Base-by-base conservation (phyloP, 352 stramenopile genomes). In the Pythium diclinum region DNA sequence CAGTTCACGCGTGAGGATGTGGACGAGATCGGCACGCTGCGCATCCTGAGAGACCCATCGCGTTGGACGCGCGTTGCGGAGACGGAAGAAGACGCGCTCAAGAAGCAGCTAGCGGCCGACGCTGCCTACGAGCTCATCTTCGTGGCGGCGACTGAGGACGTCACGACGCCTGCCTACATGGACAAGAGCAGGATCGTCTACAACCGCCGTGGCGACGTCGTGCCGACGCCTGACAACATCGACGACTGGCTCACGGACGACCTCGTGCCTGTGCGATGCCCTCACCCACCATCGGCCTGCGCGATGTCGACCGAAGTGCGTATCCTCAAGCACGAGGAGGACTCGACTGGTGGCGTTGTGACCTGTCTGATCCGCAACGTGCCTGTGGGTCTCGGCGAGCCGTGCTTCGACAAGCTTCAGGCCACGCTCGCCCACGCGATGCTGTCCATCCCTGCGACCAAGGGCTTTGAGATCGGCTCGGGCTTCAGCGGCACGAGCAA, bases 371-470 rank as follows among this genome's bases (percentile, higher is more conserved):
- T 97, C 54, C 85, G 95, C 54, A 99, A 99, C 69, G 97, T 98
- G 19, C 97, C 96, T 0, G 89, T 98, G 19, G 97, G 97, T 54
- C 73, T 99, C 8, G 97, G 97, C n/a, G 88, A 97, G 65, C 97
- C 97, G 17, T 98, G 98, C 59, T 99, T 99, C 77, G 97, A 99
- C 83, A 99, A 99, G 84, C 84, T 99, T 34, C 97, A 99, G 74
- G 97, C 97, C 16, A 85, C 98, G 60, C 79, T 99, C 40, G 97
- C 97, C 33, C 98, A 99, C 78, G 97, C 97, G 33, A 99, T 98
- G 83, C 94, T 99, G 76, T 99, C 95, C 33, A 97, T 99, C 68
- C 97, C 97, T 23, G 97, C 97, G 36, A 98, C 96, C 57, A 99
- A 99, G 83, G 97, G 97, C 33, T 99, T 99, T 72, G 97, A 99